Conservation (phyloP, 2,329 filamentous ascomycete species). For the Botrytis fabae region DNA sequence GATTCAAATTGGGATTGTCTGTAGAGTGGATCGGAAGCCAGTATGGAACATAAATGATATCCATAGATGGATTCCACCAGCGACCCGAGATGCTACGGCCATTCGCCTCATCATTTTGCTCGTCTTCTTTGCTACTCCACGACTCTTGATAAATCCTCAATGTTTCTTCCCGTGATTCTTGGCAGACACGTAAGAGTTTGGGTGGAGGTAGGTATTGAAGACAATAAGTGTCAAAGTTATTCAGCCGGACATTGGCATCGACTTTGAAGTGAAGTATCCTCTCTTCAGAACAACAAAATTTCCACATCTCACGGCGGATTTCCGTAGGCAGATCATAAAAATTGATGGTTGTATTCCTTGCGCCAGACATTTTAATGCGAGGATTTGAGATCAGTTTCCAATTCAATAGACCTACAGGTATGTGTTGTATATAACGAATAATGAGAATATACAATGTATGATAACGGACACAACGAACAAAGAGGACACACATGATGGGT, state of each 20-base stretch:
- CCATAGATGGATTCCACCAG: slow-evolving; percentile 10
- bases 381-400: not conserved
- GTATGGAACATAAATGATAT: slow-evolving; percentile 8
- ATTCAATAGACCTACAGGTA: not conserved
- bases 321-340: not conserved
- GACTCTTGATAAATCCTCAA: not conserved
- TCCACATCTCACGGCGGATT: not conserved
- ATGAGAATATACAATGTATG: not conserved
- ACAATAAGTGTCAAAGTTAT: not conserved
- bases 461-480: not conserved
- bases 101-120: too few relatives aligned
- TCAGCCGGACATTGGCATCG: not conserved
- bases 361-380: not conserved
- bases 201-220: not conserved
- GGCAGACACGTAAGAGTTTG: not conserved
- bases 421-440: not conserved
- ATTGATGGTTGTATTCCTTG: not conserved
- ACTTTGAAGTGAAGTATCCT: slow-evolving; percentile 6
- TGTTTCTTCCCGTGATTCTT: slow-evolving; percentile 9
- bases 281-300: not conserved
- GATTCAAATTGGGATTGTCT: not conserved
- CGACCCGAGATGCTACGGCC: not conserved
- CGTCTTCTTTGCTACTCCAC: not conserved
- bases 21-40: not conserved
- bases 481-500: not conserved